These are phyloP conservation scores for Rubia peregrina DNA, from an alignment of 305 asterid species.

Conservation along the genomic window DNA sequence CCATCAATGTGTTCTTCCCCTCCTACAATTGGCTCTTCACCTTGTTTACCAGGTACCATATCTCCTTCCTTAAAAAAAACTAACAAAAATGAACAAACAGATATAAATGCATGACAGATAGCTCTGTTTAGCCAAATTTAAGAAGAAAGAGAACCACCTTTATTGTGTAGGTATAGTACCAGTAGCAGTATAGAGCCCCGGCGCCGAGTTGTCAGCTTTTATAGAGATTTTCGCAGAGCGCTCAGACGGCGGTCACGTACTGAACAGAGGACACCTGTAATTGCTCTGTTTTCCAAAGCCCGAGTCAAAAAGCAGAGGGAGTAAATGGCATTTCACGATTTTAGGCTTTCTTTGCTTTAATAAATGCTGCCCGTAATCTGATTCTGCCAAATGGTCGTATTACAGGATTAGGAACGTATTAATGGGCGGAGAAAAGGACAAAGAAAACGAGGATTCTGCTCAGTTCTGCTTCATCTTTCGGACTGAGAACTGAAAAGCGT, in stretches of 20 bases:
- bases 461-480: too few relatives aligned
- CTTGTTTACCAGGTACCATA: not conserved
- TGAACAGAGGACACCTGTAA: conserved; percentile 16
- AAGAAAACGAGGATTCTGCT: too few relatives aligned
- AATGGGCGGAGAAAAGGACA: too few relatives aligned
- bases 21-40: not conserved
- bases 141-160: conserved; percentile 6
- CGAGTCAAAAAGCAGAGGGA: conserved; percentile 15
- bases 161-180: not conserved
- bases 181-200: not conserved
- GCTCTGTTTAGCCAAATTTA: not conserved
- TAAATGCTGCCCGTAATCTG: conserved; percentile 1
- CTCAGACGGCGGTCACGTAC: conserved; percentile 22
- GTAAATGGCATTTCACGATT: conserved; percentile 23
- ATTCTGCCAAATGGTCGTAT: too few relatives aligned
- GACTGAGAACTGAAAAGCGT: too few relatives aligned
- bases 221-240: conserved; percentile 13
- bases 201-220: conserved; percentile 14
- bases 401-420: too few relatives aligned
- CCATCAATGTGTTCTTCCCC: not conserved
- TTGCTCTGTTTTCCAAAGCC: conserved; percentile 27
- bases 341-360: conserved; percentile 8
- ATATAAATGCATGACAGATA: too few relatives aligned
- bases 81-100: not conserved
- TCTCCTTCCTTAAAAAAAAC: not conserved